These are phyloP conservation scores for Debaryomyces subglobosus DNA, from an alignment of 1,139 yeast species.

Conservation along the genomic window DNA sequence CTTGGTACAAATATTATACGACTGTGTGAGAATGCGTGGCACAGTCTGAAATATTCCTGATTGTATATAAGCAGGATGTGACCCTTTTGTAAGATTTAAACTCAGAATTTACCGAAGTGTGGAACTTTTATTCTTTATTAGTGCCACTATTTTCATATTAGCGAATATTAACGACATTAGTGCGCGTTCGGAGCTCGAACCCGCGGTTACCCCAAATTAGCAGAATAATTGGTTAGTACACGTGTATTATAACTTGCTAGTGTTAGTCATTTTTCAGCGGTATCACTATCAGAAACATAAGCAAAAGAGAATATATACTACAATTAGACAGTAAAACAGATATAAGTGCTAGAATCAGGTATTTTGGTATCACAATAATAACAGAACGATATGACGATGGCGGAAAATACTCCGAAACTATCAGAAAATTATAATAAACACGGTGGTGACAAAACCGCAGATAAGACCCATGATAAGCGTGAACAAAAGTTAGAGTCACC, in stretches of 20 bases:
- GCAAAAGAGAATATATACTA: not conserved
- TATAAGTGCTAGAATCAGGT: not conserved
- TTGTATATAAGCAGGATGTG: not conserved
- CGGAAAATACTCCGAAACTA: constrained; percentile 4
- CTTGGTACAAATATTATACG: not conserved
- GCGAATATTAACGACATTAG: not conserved
- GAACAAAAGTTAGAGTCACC: not conserved
- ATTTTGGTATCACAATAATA: not conserved
- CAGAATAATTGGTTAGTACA: not conserved
- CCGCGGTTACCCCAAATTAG: constrained; percentile 1
- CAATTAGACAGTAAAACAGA: not conserved
- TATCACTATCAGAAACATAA: not conserved
- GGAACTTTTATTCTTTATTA: not conserved
- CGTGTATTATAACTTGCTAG: not conserved
- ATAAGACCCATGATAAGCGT: constrained; percentile 2
- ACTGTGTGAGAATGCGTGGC: not conserved
- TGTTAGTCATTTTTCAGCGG: constrained; percentile 3
- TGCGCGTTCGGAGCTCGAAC: not conserved
- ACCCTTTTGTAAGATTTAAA: not conserved
- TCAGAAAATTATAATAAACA: not conserved
- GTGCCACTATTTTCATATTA: not conserved
- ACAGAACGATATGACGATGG: constrained; percentile 3
- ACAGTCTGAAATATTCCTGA: not conserved
- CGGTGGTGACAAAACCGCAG: not conserved
- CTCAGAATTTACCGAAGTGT: not conserved